Percentiles rank a stretch among this genome's conserved stretches.
These are phyloP conservation scores for Cryptosporidium meleagridis DNA, from an alignment of 169 alveolate species.

Conservation along the genomic window DNA sequence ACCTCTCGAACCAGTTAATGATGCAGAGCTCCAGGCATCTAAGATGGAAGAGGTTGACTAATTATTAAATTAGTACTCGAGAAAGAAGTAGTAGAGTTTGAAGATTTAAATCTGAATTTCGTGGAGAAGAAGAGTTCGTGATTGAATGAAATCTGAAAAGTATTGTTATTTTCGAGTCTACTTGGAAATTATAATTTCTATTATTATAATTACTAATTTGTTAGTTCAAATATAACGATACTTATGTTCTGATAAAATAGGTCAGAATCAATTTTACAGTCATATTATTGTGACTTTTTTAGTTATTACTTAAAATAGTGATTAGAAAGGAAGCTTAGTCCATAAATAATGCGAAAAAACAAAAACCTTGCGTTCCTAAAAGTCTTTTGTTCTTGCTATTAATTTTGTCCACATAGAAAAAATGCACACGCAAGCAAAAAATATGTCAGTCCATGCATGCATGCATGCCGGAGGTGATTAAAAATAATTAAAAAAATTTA, in stretches of 20 bases:
- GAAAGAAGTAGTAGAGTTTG: neutral
- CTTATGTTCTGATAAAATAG: neutral
- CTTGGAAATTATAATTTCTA: too few species aligned
- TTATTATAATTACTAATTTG: neutral
- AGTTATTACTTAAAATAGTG: neutral
- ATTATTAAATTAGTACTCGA: neutral
- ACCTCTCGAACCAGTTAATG: slow-evolving; percentile 90
- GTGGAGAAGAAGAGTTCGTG: neutral
- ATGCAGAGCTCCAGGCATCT: slow-evolving; percentile 87
- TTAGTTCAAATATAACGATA: neutral
- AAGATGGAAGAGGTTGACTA: slow-evolving; percentile 98
- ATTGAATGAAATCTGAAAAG: neutral
- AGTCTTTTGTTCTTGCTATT: neutral
- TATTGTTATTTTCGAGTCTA: neutral
- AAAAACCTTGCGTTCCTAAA: too few species aligned
- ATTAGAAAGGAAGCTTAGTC: neutral
- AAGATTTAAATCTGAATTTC: neutral
- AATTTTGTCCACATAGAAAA: neutral
- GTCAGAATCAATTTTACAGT: neutral
- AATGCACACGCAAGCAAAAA: neutral
- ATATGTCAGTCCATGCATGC: neutral
- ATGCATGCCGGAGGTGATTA: neutral
- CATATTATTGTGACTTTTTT: neutral
- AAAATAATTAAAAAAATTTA: neutral
- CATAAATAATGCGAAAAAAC: neutral